Evolutionary conservation across 1,284 basidiomycete species (phyloP), one percentile per base, ranked within the genome.

Genomic region (Trametes pubescens): DNA sequence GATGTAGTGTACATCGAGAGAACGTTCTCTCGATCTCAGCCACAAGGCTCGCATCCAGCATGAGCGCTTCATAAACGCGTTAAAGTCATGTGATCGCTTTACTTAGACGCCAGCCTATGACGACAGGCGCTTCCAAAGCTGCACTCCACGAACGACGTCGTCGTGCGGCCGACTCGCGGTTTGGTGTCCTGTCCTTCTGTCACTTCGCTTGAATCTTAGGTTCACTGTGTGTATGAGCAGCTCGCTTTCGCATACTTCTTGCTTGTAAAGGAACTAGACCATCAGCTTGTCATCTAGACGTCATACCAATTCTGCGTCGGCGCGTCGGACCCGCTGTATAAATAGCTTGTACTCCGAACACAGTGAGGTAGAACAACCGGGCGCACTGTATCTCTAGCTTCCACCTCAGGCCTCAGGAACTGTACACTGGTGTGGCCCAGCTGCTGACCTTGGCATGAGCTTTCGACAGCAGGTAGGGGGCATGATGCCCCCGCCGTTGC

Each of bases 401-500:
- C 37, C 11, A 13, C 37, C 11, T 38, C 29, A 8, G 29, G 29
- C 29, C 29, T 32, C 29, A 32, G 29, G 29, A 32, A 32, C 29
- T 32, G 4, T 8, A 4, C 29, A 32, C 8, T 32, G 29, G 29
- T 32, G 29, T 8, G 29, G 29, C 29, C 8, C 3, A 8, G 29
- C 29, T 32, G 29, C 16, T 5, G 13, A 43, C 2, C 14, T 1
- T 26, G n/a, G 35, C 8, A 61, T 61, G 60, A 61, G 60, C 38
- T 61, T 43, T 47, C 29, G 51, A 24, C 47, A 32, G 5, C 35
- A 51, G 13, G 34, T 51, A n/a, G 60, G 60, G 13, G 60, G 60
- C 5, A 38, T 61, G 11, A n/a, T 24, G 21, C 60, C 32, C 8
- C 53, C 53, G 14, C 29, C 38, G n/a, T 6, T 32, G 6, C 56